Conservation (phyloP, 768 basidiomycete species). For the Trametes gibbosa region DNA sequence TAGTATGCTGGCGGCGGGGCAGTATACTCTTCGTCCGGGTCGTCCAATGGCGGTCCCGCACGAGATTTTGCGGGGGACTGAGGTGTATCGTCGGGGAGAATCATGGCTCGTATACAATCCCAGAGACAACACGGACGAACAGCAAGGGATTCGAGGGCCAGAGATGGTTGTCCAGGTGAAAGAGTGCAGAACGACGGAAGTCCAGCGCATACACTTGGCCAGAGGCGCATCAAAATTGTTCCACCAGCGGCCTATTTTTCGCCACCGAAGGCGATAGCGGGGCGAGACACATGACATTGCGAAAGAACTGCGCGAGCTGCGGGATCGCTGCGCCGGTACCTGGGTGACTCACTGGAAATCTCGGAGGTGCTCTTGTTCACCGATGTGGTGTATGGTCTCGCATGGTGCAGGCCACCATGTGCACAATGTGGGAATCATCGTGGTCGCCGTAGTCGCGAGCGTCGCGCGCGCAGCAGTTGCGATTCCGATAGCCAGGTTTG, state of each 20-base stretch:
- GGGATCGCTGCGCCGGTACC: slow-evolving; percentile 10
- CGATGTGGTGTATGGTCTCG: not conserved
- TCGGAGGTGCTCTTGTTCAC: too few species aligned
- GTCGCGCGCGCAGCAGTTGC: not conserved
- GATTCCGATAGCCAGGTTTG: not conserved
- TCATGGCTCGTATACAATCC: slow-evolving; percentile 17
- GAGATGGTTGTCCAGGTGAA: not conserved
- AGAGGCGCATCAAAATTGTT: not conserved
- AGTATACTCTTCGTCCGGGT: not conserved
- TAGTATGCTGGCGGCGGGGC: slow-evolving; percentile 25
- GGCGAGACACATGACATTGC: slow-evolving; percentile 1
- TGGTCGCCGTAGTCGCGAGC: not conserved
- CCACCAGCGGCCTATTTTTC: not conserved
- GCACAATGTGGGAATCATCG: not conserved
- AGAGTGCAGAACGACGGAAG: not conserved
- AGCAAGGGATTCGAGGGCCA: not conserved
- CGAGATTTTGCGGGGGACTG: slow-evolving; percentile 22
- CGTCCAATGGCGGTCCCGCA: slow-evolving; percentile 9
- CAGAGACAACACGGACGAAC: not conserved
- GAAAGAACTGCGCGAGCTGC: slow-evolving; percentile 5
- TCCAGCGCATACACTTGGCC: not conserved
- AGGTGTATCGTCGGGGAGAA: slow-evolving; percentile 26
- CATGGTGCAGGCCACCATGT: not conserved
- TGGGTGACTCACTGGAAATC: not conserved
- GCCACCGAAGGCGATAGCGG: not conserved